A percentile compares a stretch with the other conserved stretches of the same genome.
Evolutionary conservation across 2,329 filamentous ascomycete species (phyloP).

Genomic region (Sclerotinia borealis): DNA sequence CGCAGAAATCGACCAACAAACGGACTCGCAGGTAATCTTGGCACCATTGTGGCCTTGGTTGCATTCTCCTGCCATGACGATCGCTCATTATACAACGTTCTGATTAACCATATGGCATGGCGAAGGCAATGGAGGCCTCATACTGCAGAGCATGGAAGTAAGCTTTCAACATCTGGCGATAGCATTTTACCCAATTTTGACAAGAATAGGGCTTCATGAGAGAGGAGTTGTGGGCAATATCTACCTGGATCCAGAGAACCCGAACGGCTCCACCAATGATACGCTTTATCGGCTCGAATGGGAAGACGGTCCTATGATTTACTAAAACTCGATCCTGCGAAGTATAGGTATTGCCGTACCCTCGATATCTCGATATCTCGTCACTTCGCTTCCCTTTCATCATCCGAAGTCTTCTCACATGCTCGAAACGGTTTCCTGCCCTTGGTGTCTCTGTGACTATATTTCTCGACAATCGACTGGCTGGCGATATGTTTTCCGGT

Average conservation of each 20-base stretch:
- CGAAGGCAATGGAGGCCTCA: conserved; percentile 16
- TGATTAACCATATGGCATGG: conserved; percentile 20
- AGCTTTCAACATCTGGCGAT: conserved; percentile 2
- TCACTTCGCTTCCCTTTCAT: neutral
- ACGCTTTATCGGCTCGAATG: conserved; percentile 20
- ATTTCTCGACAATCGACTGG: neutral
- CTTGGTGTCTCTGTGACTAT: neutral
- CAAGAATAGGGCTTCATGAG: conserved; percentile 11
- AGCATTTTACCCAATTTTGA: neutral
- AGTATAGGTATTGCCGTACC: too few species aligned
- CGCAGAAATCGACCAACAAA: neutral
- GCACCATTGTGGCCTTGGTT: conserved; percentile 23
- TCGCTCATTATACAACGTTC: conserved; percentile 8
- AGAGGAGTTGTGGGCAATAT: conserved; percentile 25
- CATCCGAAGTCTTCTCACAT: neutral
- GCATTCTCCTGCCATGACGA: conserved; percentile 23
- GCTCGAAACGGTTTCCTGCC: neutral
- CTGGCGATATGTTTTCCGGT: neutral
- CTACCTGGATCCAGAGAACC: conserved; percentile 27
- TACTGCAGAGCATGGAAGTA: conserved; percentile 18
- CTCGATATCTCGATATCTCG: neutral
- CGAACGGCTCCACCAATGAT: conserved; percentile 17
- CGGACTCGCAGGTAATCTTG: conserved; percentile 22
- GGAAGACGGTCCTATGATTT: conserved; percentile 1
- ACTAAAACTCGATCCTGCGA: neutral